phyloP scores from a whole-genome alignment of 2,329 filamentous ascomycete genomes.

The Coniochaeta pulveracea region DNA sequence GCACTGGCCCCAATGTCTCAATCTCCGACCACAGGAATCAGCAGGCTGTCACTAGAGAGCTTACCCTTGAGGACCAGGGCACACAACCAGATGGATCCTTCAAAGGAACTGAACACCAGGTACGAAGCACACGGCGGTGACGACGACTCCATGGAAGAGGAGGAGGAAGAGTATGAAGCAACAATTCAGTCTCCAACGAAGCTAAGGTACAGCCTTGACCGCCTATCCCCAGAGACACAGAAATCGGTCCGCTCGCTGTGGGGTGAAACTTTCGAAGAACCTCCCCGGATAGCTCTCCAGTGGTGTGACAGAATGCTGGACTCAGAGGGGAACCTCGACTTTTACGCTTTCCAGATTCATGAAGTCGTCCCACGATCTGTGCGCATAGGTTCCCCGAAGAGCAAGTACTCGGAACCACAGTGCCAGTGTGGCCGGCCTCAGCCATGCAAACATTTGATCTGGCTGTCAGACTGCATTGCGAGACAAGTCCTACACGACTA shows the following conservation, averaged over 20 bases:
- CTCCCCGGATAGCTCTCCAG: constrained; percentile 37
- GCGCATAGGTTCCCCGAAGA: constrained; percentile 30
- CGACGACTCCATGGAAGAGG: constrained; percentile 15
- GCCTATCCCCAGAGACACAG: constrained; percentile 24
- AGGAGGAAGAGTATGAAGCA: constrained; percentile 19
- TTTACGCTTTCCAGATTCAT: constrained; percentile 44
- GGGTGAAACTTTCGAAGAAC: constrained; percentile 20
- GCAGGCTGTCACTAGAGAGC: constrained; percentile 27
- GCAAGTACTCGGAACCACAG: constrained; percentile 26
- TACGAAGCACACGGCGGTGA: too few relatives aligned
- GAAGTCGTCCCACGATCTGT: constrained; percentile 41
- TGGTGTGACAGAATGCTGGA: constrained; percentile 29
- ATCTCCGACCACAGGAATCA: constrained; percentile 22
- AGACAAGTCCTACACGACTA: constrained; percentile 32
- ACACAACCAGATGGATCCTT: constrained; percentile 15
- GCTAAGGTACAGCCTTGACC: constrained; percentile 28
- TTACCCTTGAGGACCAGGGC: constrained; percentile 24
- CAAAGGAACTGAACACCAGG: too few relatives aligned
- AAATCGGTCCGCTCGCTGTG: constrained; percentile 31
- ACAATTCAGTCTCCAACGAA: constrained; percentile 23
- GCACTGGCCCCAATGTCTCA: constrained; percentile 18
- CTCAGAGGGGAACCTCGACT: constrained; percentile 22
- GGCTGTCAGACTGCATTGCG: constrained; percentile 41
- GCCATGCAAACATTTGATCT: constrained; percentile 40
- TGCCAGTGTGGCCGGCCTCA: constrained; percentile 31